A percentile compares a stretch with the other conserved stretches of the same genome.
These are phyloP conservation scores for Boechera divaricarpa DNA, from an alignment of 345 rosid genomes.

Conservation along the genomic window DNA sequence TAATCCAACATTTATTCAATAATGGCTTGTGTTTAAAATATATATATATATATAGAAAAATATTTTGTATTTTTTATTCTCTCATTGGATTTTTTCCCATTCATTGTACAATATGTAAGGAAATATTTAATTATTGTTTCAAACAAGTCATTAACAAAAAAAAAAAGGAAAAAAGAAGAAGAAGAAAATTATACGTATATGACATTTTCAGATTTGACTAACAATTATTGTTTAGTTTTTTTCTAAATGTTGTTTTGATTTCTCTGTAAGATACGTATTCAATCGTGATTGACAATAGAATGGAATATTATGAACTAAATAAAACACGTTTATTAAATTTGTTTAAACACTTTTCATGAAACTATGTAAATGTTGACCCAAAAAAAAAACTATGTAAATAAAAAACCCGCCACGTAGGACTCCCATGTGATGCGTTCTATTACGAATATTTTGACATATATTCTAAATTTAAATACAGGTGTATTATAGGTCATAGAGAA, in stretches of 20 bases:
- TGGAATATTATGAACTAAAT: neutral
- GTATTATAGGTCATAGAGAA: slow-evolving; percentile 8
- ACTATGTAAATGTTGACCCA: neutral
- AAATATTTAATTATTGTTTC: neutral
- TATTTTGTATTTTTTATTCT: neutral
- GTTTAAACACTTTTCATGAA: neutral
- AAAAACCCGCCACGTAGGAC: neutral
- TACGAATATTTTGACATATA: neutral
- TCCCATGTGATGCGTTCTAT: neutral
- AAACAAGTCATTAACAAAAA: neutral
- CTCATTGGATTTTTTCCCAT: neutral
- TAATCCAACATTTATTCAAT: neutral
- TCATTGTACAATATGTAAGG: neutral
- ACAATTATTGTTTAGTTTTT: neutral
- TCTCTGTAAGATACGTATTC: neutral
- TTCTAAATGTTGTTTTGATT: neutral
- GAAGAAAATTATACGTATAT: neutral
- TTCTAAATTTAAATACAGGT: slow-evolving; percentile 7
- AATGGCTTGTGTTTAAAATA: neutral
- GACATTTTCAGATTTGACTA: neutral
- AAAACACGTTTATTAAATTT: neutral
- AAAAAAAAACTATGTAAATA: neutral
- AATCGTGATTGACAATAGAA: too few species aligned
- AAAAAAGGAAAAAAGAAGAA: neutral
- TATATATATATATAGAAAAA: neutral